Conservation (phyloP, 805 yeast genomes). For the Blastobotrys muscicola region DNA sequence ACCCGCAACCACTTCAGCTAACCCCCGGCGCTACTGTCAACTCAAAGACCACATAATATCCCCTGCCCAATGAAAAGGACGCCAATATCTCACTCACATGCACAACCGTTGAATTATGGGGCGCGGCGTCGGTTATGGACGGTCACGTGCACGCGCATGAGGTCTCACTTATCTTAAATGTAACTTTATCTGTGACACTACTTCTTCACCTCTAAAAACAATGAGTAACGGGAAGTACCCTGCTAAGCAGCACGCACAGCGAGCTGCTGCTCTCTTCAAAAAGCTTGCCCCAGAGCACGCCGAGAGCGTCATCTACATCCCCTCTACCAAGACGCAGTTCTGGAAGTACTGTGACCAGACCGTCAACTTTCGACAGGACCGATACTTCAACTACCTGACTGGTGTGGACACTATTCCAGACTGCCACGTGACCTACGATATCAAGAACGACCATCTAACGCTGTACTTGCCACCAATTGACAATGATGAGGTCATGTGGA, state of each 20-base stretch:
- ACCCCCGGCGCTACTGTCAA: too few relatives aligned
- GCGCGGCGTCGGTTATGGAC: too few relatives aligned
- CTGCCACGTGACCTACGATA: constrained; percentile 52
- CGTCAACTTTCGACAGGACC: constrained; percentile 73
- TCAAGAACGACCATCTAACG: constrained; percentile 45
- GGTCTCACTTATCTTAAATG: too few relatives aligned
- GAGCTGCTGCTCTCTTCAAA: constrained; percentile 39
- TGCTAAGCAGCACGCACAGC: constrained; percentile 62
- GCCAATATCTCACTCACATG: too few relatives aligned
- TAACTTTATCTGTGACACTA: too few relatives aligned
- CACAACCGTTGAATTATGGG: too few relatives aligned
- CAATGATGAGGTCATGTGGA: constrained; percentile 91
- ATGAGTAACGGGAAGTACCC: constrained; percentile 50
- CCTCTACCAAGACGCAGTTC: constrained; percentile 31
- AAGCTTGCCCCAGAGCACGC: constrained; percentile 53
- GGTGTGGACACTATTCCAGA: constrained; percentile 75
- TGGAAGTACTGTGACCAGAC: constrained; percentile 74
- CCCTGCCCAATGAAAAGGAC: too few relatives aligned
- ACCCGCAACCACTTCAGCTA: too few relatives aligned
- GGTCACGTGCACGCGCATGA: too few relatives aligned
- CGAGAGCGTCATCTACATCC: constrained; percentile 42
- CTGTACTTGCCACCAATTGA: constrained; percentile 79
- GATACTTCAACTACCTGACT: constrained; percentile 79
- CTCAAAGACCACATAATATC: too few relatives aligned
- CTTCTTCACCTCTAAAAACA: neutral